Evolutionary conservation across 1,139 yeast species (phyloP), one percentile per base, ranked within the genome.

Genomic region (Hyphopichia pseudoburtonii): DNA sequence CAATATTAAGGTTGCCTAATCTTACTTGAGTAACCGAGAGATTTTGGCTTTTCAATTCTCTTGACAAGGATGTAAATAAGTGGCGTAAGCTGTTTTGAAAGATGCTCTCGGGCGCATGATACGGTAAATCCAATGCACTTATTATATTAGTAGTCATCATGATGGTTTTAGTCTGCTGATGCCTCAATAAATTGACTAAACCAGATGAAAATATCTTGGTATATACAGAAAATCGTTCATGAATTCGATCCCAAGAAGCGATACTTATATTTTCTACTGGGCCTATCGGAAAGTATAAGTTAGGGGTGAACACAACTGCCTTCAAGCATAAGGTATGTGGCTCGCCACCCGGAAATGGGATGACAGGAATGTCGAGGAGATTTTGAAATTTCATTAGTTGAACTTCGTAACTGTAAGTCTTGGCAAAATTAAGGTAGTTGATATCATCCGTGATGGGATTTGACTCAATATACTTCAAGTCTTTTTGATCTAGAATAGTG

Each of bases 401-500:
- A 11, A 44, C 44, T 33, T 66, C 75, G 41, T 73, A 65, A 16
- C 54, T 53, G 25, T 48, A 47, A 10, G 41, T 30, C 16, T 57
- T 59, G 34, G 57, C 56, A 37, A 70, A 47, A 41, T 70, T 68
- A 37, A 71, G 53, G 46, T 66, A 70, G 64, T 73, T 52, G 65
- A 79, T 52, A 69, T 69, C 57, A 64, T 74, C 63, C 62, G 75
- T 48, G 71, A 80, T 54, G 66, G 78, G 57, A 75, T 81, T 78
- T 34, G 74, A 68, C 44, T 73, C 76, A 32, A 86, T 75, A 39
- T 79, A 72, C 42, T 70, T 74, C 37, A 75, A 70, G 47, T 86
- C 94, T 34, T 73, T 76, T 9, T 77, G 80, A 41, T 83, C 82
- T 10, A 80, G 62, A 3, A 86, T 80, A 1, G 94, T 82, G 48